These are phyloP conservation scores for Kwoniella bestiolae DNA, from an alignment of 768 basidiomycete genomes.

Conservation along the genomic window DNA sequence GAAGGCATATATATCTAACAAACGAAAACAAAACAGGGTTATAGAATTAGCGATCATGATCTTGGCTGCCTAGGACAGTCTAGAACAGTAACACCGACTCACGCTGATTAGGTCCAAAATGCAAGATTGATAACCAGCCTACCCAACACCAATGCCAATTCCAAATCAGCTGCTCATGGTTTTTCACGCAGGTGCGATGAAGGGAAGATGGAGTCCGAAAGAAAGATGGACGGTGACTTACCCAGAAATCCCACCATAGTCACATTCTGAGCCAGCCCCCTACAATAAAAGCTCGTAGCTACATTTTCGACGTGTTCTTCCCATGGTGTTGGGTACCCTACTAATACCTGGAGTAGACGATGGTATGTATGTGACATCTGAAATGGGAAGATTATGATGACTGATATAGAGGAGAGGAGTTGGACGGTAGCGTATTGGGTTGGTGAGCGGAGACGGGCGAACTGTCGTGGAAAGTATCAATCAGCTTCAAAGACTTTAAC, in stretches of 20 bases:
- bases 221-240: too few relatives aligned
- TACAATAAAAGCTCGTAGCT: constrained; percentile 57
- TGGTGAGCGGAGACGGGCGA: constrained; percentile 58
- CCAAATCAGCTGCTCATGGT: constrained; percentile 5
- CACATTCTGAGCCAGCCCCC: constrained; percentile 60
- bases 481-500: neutral
- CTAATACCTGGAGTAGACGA: constrained; percentile 50
- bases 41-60: too few relatives aligned
- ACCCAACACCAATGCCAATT: too few relatives aligned
- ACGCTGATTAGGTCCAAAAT: constrained; percentile 59
- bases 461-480: constrained; percentile 33
- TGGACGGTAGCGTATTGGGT: constrained; percentile 58
- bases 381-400: constrained; percentile 59
- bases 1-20: constrained; percentile 59
- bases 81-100: neutral
- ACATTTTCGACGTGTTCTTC: constrained; percentile 58
- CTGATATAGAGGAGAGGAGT: constrained; percentile 56
- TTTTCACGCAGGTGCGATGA: neutral
- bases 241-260: constrained; percentile 54
- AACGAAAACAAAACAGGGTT: too few relatives aligned
- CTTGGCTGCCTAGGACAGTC: neutral
- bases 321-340: constrained; percentile 56
- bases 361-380: constrained; percentile 58
- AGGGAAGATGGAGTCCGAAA: too few relatives aligned
- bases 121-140: constrained; percentile 59